Conservation (phyloP, 2,329 filamentous ascomycete species). For the Coleophoma eucalyptorum region DNA sequence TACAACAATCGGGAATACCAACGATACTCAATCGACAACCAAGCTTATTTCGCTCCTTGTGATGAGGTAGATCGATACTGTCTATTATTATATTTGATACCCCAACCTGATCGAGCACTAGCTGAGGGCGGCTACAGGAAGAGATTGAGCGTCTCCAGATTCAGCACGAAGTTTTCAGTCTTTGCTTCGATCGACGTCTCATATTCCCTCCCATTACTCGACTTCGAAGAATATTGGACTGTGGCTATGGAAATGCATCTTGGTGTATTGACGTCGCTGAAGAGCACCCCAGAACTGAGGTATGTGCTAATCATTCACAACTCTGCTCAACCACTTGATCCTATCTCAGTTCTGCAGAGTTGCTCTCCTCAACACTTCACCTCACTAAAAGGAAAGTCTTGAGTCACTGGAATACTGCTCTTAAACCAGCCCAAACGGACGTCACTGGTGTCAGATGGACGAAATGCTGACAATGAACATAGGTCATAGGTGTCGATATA, state of each 20-base stretch:
- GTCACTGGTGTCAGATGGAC: no score
- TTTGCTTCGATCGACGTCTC: conserved; percentile 61
- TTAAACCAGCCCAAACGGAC: neutral
- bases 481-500: conserved; percentile 72
- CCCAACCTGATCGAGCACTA: neutral
- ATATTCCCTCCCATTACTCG: conserved; percentile 65
- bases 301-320: conserved; percentile 28
- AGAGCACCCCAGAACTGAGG: conserved; percentile 60
- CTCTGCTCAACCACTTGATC: no score
- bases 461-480: neutral
- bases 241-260: conserved; percentile 66
- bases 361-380: no score
- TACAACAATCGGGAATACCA: conserved; percentile 65
- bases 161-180: conserved; percentile 59
- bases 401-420: neutral
- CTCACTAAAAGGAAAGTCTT: no score
- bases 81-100: neutral
- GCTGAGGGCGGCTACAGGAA: conserved; percentile 41
- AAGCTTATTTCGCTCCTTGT: conserved; percentile 63
- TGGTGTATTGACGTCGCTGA: conserved; percentile 70
- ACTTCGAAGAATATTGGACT: conserved; percentile 62
- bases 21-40: conserved; percentile 60
- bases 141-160: conserved; percentile 63
- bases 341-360: no score
- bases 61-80: conserved; percentile 56